Base-by-base conservation (phyloP, 2,329 filamentous ascomycete genomes). In the Aspergillus sp. region DNA sequence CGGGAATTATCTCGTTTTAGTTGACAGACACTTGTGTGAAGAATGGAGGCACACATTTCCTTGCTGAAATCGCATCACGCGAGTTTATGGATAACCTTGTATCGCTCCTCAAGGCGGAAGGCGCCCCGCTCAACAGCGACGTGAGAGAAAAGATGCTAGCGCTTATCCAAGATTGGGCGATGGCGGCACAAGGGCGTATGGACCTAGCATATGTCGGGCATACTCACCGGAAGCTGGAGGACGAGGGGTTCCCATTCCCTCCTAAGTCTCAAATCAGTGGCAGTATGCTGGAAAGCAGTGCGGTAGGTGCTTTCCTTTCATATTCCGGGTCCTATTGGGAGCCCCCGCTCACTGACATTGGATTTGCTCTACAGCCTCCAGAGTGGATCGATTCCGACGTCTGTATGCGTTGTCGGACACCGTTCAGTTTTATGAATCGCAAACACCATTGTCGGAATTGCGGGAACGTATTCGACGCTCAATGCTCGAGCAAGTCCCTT, bases 371-470 rank as follows among this genome's bases (percentile, higher is more conserved):
- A 47, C 59, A 95, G 85, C 93, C 93, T 7, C 93, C 93, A 0
- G 93, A 98, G 71, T 98, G 93, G 93, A 84, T 85, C 44, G 93
- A 98, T 70, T 96, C 91, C 9, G 93, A 98, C 61, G 91, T 98
- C 27, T 98, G 93, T 68, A 96, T 98, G 90, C 86, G 93, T 64
- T 98, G 93, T 68, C 84, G 93, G 58, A 96, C 91, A 10, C 73
- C 89, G 15, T 98, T 98, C 61, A 96, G 89, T 43, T 96, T 98
- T 64, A 98, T 91, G 48, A 98, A 98, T 68, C 85, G 93, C 62
- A 98, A 97, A 66, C 93, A 98, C 65, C 93, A 98, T 68, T 98
- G 93, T 63, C 84, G 93, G 56, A 98, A 98, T 68, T 98, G 93
- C 63, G 93, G 93, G 45, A 95, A 93, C 69, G 93, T 95, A 61